phyloP scores from a whole-genome alignment of 352 stramenopile genomes.

The Blastocystis sp. region DNA sequence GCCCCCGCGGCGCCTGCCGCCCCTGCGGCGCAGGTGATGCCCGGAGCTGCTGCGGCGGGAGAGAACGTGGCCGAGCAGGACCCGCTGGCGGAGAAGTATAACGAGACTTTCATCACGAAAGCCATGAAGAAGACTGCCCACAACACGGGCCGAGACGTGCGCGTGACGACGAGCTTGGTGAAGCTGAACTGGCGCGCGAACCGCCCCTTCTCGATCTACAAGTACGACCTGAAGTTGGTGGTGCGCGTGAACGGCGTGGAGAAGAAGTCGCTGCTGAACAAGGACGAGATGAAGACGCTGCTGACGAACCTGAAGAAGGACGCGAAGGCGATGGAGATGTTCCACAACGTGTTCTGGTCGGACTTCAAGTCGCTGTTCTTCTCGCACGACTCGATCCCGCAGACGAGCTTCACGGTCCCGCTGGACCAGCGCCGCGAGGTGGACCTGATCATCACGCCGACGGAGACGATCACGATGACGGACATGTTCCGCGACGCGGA shows the following conservation, averaged over 20 bases:
- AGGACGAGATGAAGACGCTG: slow-evolving; percentile 34
- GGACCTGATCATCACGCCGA: slow-evolving; percentile 31
- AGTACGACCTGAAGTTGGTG: slow-evolving; percentile 46
- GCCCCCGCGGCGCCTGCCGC: background rate
- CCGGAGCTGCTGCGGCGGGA: background rate
- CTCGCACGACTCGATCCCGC: slow-evolving; percentile 10
- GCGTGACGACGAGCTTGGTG: slow-evolving; percentile 31
- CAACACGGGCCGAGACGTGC: background rate
- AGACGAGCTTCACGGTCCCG: slow-evolving; percentile 45
- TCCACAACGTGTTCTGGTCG: slow-evolving; percentile 46
- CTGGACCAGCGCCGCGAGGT: slow-evolving; percentile 14
- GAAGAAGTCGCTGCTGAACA: slow-evolving; percentile 5
- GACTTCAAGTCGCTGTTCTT: slow-evolving; percentile 62
- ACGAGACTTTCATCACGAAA: background rate
- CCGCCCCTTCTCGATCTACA: slow-evolving; percentile 32
- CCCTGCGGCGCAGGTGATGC: background rate
- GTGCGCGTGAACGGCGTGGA: background rate
- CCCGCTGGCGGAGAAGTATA: background rate
- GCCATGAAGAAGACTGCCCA: background rate
- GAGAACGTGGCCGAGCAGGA: slow-evolving; percentile 14
- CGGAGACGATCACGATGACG: slow-evolving; percentile 30
- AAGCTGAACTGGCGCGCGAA: background rate
- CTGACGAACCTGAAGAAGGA: background rate
- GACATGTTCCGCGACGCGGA: slow-evolving; percentile 3
- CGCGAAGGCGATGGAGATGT: background rate